phyloP scores from a whole-genome alignment of 2,329 filamentous ascomycete genomes.

The Colletotrichum australisinense region DNA sequence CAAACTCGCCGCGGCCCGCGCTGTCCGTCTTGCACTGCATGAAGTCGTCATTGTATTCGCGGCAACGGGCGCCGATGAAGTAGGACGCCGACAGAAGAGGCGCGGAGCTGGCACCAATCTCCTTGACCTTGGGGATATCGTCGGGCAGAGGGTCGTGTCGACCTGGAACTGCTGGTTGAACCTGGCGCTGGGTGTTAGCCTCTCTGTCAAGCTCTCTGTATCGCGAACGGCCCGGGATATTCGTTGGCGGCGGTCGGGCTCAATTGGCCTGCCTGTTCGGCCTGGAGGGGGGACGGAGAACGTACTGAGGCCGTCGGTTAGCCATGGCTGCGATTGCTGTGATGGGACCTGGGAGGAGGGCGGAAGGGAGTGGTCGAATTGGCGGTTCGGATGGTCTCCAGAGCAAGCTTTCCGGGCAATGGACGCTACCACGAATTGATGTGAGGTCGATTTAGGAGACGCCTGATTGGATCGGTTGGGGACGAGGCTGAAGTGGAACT shows the following conservation, averaged over 20 bases:
- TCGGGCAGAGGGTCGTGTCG: conserved; percentile 95
- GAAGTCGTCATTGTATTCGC: conserved; percentile 96
- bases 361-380: conserved; percentile 34
- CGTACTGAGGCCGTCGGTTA: conserved; percentile 56
- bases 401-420: conserved; percentile 32
- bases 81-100: conserved; percentile 92
- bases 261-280: not conserved
- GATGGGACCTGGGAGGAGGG: conserved; percentile 20
- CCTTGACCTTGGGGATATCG: conserved; percentile 90
- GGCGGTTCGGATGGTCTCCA: conserved; percentile 37
- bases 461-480: conserved; percentile 49
- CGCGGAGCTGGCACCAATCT: conserved; percentile 92
- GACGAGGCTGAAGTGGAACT: conserved; percentile 44
- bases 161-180: conserved; percentile 95
- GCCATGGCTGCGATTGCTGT: conserved; percentile 49
- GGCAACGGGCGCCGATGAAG: conserved; percentile 97
- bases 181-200: conserved; percentile 61
- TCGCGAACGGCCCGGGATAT: not conserved
- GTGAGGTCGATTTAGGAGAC: conserved; percentile 53
- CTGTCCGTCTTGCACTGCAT: conserved; percentile 99
- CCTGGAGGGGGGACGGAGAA: conserved; percentile 26
- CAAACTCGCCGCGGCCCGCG: conserved; percentile 88
- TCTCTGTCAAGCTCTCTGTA: not conserved
- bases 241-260: not conserved
- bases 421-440: conserved; percentile 44